These are phyloP conservation scores for Dispira parvispora DNA, from an alignment of 192 early-diverging fungal species.

Conservation along the genomic window DNA sequence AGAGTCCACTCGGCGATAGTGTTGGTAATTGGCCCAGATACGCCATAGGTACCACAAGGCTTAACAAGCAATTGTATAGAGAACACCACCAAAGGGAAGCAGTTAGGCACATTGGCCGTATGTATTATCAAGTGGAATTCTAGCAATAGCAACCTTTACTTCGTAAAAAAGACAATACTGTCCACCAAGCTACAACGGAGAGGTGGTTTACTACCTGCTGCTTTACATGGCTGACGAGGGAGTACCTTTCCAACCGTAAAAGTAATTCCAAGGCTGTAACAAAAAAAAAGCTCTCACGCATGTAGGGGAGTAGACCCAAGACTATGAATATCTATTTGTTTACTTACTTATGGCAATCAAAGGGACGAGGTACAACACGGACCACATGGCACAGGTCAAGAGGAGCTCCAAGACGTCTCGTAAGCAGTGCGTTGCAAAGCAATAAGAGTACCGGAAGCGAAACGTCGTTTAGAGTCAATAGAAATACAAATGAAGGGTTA, in stretches of 20 bases:
- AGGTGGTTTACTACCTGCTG: not conserved
- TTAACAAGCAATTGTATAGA: not conserved
- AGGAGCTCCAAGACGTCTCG: too few relatives aligned
- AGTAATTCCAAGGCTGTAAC: not conserved
- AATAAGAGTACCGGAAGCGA: too few relatives aligned
- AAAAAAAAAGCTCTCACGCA: too few relatives aligned
- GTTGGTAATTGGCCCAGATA: conserved; percentile 9
- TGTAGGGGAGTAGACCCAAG: not conserved
- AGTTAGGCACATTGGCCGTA: not conserved
- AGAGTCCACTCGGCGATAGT: not conserved
- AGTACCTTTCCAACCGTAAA: not conserved
- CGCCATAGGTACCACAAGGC: conserved; percentile 7
- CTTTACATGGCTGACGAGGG: too few relatives aligned
- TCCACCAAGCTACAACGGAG: not conserved
- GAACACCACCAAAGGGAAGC: not conserved
- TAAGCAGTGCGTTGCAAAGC: too few relatives aligned
- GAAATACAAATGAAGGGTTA: too few relatives aligned
- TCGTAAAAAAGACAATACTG: not conserved
- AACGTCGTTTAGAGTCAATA: too few relatives aligned
- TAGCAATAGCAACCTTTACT: not conserved
- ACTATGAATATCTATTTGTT: too few relatives aligned
- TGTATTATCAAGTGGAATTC: not conserved
- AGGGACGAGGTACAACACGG: conserved; percentile 1
- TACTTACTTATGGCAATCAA: conserved; percentile 7
- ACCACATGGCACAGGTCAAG: conserved; percentile 3